Conservation (phyloP, 2,329 filamentous ascomycete genomes). For the Botryosphaeria agaves region DNA sequence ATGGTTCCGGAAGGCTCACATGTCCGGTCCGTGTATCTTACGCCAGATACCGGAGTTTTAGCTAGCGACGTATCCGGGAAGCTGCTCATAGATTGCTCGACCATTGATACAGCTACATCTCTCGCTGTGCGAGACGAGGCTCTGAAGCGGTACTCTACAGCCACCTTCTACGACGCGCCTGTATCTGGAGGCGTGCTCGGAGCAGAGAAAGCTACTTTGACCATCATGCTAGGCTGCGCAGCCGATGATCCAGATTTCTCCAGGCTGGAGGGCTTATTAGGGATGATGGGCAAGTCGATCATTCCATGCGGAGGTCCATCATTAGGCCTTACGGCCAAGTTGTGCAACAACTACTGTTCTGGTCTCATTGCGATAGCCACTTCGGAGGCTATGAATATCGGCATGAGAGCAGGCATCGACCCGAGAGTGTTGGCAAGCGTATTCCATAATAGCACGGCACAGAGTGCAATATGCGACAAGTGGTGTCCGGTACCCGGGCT, state of each 20-base stretch:
- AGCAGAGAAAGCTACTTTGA: slow-evolving; percentile 32
- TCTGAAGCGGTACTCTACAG: slow-evolving; percentile 17
- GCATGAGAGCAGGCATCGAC: slow-evolving; percentile 39
- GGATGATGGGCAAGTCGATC: slow-evolving; percentile 34
- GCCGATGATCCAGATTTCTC: slow-evolving; percentile 26
- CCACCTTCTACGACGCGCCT: slow-evolving; percentile 35
- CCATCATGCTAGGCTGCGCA: slow-evolving; percentile 37
- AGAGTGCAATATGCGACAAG: slow-evolving; percentile 33
- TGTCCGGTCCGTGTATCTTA: slow-evolving; percentile 33
- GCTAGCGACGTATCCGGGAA: slow-evolving; percentile 24
- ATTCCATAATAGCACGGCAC: slow-evolving; percentile 33
- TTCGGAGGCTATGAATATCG: slow-evolving; percentile 42
- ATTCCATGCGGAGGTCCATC: slow-evolving; percentile 39
- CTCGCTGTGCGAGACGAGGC: slow-evolving; percentile 26
- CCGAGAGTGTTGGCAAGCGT: slow-evolving; percentile 34
- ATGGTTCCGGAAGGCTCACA: slow-evolving; percentile 37
- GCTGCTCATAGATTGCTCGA: slow-evolving; percentile 36
- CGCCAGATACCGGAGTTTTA: slow-evolving; percentile 24
- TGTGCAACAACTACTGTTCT: slow-evolving; percentile 44
- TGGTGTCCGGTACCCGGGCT: slow-evolving; percentile 35
- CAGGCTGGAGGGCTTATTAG: slow-evolving; percentile 25
- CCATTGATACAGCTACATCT: slow-evolving; percentile 36
- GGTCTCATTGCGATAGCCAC: slow-evolving; percentile 41
- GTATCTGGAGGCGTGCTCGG: slow-evolving; percentile 36
- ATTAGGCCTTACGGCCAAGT: slow-evolving; percentile 39